Conservation (phyloP, 202 grass and related monocot genomes). For the Brachypodium distachyon region DNA sequence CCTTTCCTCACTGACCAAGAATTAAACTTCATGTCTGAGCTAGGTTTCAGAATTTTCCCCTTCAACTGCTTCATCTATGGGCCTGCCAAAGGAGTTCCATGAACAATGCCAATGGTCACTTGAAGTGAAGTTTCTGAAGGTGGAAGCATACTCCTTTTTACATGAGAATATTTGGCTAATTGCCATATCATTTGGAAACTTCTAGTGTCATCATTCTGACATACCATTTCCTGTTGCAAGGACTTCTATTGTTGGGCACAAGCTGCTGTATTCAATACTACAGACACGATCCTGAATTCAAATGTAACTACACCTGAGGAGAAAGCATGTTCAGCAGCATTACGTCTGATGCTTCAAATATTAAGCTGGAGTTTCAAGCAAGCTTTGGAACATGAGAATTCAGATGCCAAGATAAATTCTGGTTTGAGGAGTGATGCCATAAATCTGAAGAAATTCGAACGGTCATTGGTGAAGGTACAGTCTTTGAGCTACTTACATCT, state of each 20-base stretch:
- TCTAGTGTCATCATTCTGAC: constrained; percentile 28
- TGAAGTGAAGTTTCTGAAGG: constrained; percentile 95
- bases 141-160: constrained; percentile 7
- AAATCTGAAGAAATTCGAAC: constrained; percentile 86
- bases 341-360: constrained; percentile 89
- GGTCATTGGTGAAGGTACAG: constrained; percentile 77
- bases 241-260: constrained; percentile 97
- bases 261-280: constrained; percentile 57
- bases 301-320: constrained; percentile 55
- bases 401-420: constrained; percentile 45
- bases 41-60: constrained; percentile 95
- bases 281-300: constrained; percentile 66
- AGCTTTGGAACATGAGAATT: constrained; percentile 40
- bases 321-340: constrained; percentile 63
- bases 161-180: constrained; percentile 4
- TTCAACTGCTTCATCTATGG: constrained; percentile 85
- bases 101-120: constrained; percentile 69
- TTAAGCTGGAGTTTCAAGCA: constrained; percentile 86
- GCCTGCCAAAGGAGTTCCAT: constrained; percentile 88
- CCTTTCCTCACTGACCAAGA: constrained; percentile 3
- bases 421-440: constrained; percentile 70
- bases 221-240: constrained; percentile 36
- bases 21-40: constrained; percentile 20
- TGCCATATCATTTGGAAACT: constrained; percentile 13
- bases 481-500: constrained; percentile 20